Base-by-base conservation (phyloP, 225 moss, liverwort and hornwort genomes). In the Physcomitrium patens region DNA sequence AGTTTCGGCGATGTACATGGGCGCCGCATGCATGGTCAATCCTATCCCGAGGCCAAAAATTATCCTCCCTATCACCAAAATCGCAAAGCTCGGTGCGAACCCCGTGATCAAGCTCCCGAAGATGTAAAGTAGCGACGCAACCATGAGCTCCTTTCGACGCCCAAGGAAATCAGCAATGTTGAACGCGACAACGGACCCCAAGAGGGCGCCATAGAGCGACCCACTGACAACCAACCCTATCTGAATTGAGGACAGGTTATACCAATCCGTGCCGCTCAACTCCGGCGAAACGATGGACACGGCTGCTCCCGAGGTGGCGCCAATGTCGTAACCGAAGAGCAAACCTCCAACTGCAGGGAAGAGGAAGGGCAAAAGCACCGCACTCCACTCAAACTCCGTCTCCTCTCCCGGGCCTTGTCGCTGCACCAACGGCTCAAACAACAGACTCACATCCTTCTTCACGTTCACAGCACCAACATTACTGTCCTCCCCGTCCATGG, bases 1-100 rank as follows among this genome's bases (percentile, higher is more conserved):
- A 6, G 97, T 97, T 63, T 97, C 97, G 3, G 97, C 91, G n/a
- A 97, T 97, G 70, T 97, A 97, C 72, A 91, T 79, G 5, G 94
- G 97, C 58, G 97, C 97, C 0, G 91, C 94, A 75, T 97, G 97
- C 97, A 97, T 97, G 0, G 93, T 85, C 53, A 97, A 82, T 8
- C 97, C 97, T 26, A 97, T 97, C 17, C 89, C 87, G 1, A 88
- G 79, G 14, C 97, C 97, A 52, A 76, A 94, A 11, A 90, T 26
- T 31, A 94, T 10, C 45, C 97, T 81, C 6, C 97, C 97, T 0
- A 77, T 16, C n/a, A 97, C 78, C 23, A 97, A 77, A 9, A 90
- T 15, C 19, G 27, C 20, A 0, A 94, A 61, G 13, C 27, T 90
- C 15, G 92, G 84, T 12, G 94, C 93, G 22, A 86, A 43, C 20